These are phyloP conservation scores for Cutaneotrichosporon daszewskae DNA, from an alignment of 1,284 basidiomycete genomes.

Conservation along the genomic window DNA sequence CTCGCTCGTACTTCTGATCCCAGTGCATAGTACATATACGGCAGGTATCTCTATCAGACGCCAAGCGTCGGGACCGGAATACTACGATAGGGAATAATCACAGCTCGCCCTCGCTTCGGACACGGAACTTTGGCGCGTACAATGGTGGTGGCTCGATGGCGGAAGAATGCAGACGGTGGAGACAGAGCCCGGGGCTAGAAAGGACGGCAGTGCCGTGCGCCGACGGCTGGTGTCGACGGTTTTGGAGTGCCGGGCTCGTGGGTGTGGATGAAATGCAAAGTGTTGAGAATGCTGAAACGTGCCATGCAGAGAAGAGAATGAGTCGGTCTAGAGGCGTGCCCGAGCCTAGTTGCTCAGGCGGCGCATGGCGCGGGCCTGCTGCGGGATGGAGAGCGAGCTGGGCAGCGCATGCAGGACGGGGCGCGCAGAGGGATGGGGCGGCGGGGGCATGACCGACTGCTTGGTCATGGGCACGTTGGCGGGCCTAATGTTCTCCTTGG, in stretches of 20 bases:
- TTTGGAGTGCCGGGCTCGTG: neutral
- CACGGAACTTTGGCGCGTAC: too few species aligned
- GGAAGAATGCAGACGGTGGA: neutral
- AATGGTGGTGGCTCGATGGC: too few species aligned
- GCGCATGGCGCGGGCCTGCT: constrained; percentile 25
- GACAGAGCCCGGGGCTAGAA: too few species aligned
- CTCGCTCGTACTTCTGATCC: neutral
- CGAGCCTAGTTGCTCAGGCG: constrained; percentile 33
- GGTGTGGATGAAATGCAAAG: neutral
- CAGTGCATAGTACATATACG: constrained; percentile 4
- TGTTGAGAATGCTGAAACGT: constrained; percentile 6
- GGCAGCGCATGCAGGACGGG: constrained; percentile 27
- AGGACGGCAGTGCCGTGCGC: neutral
- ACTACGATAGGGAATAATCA: too few species aligned
- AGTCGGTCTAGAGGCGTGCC: neutral
- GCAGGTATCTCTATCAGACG: constrained; percentile 5
- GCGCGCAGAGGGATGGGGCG: too few species aligned
- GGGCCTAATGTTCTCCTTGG: constrained; percentile 44
- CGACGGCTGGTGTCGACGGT: neutral
- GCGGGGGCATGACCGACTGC: too few species aligned
- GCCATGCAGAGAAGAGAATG: neutral
- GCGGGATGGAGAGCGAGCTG: constrained; percentile 21
- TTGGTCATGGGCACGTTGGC: too few species aligned
- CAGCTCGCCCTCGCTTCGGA: too few species aligned
- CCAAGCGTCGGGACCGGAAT: neutral